These are phyloP conservation scores for Aaosphaeria pasadenensis DNA, from an alignment of 2,329 filamentous ascomycete genomes.

Conservation along the genomic window DNA sequence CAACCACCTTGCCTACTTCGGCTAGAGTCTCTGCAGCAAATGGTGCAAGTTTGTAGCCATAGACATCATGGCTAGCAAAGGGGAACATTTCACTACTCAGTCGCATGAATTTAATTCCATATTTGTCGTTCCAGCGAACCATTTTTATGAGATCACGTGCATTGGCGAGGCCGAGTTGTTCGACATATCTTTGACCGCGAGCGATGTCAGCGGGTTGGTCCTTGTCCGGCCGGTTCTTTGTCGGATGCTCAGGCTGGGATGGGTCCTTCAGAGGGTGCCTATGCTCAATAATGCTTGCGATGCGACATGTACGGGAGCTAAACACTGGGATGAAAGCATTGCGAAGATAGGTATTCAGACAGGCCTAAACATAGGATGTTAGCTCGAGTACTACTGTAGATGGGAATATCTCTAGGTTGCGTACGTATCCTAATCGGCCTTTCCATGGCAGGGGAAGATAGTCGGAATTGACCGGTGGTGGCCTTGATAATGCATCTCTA, in stretches of 20 bases:
- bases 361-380: constrained; percentile 57
- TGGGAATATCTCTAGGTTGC: constrained; percentile 29
- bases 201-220: constrained; percentile 63
- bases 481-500: constrained; percentile 57
- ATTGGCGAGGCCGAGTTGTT: constrained; percentile 77
- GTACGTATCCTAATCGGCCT: constrained; percentile 82
- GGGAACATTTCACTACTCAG: constrained; percentile 97
- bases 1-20: constrained; percentile 73
- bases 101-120: constrained; percentile 87
- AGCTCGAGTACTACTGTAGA: constrained; percentile 10
- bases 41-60: constrained; percentile 79
- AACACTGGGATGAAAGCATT: constrained; percentile 80
- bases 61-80: constrained; percentile 82
- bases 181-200: constrained; percentile 69
- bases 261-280: constrained; percentile 77
- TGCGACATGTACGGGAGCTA: constrained; percentile 85
- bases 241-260: constrained; percentile 72
- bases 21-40: constrained; percentile 78
- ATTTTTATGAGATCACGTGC: constrained; percentile 81
- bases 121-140: constrained; percentile 87
- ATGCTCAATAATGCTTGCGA: constrained; percentile 86
- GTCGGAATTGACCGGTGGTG: constrained; percentile 77
- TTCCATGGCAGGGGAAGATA: constrained; percentile 87
- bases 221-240: constrained; percentile 82
- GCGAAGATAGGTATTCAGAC: constrained; percentile 87